Percentiles rank a stretch among this genome's conserved stretches.
Conservation (phyloP, 179 eudicot genomes). For the Beta lomatogona region DNA sequence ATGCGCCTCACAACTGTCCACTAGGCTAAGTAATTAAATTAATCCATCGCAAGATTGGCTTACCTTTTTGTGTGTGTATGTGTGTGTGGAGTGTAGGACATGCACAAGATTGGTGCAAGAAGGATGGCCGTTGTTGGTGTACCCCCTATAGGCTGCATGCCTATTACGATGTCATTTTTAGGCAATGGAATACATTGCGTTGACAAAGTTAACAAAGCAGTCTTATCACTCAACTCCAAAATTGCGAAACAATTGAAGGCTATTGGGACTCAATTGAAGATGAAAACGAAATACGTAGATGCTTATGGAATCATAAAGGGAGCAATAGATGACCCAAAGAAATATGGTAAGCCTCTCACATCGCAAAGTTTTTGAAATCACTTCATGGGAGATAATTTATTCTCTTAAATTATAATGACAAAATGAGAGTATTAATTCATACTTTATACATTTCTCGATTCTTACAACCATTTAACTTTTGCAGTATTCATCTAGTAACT, state of each 20-base stretch:
- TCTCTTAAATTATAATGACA: too few species aligned
- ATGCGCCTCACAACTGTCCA: too few species aligned
- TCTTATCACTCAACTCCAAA: neutral
- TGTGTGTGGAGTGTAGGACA: neutral
- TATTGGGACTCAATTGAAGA: neutral
- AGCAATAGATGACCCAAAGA: neutral
- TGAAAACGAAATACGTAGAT: neutral
- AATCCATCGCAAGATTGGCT: too few species aligned
- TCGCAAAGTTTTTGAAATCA: neutral
- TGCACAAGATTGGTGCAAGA: slow-evolving; percentile 9
- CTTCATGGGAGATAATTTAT: too few species aligned
- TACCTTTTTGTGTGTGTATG: too few species aligned
- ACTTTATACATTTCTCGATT: too few species aligned
- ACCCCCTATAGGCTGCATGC: neutral
- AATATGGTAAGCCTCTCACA: slow-evolving; percentile 1
- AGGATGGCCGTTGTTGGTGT: neutral
- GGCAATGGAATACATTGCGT: slow-evolving; percentile 13
- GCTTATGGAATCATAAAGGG: neutral
- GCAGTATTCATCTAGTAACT: too few species aligned
- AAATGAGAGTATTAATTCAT: too few species aligned
- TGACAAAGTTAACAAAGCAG: slow-evolving; percentile 10
- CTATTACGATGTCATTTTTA: neutral
- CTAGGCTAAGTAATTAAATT: too few species aligned
- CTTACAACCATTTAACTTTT: too few species aligned
- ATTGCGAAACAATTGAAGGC: neutral